Evolutionary conservation across 2,329 filamentous ascomycete species (phyloP).

Genomic region (Cytospora chrysosperma): DNA sequence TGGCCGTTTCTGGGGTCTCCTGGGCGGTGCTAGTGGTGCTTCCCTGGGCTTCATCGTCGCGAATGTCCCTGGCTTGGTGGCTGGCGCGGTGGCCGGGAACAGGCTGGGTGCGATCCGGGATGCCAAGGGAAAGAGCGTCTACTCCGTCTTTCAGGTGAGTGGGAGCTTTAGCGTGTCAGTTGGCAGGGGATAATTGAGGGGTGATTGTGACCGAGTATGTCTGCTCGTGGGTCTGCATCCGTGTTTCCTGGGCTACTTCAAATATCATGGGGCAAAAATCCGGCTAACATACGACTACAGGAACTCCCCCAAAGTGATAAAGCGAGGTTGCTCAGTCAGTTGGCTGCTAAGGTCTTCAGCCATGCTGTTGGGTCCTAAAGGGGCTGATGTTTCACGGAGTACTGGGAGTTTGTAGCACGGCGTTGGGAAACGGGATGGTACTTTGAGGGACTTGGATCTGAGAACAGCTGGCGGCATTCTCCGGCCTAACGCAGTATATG

Average conservation of each 20-base stretch:
- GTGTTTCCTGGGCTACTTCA: not conserved
- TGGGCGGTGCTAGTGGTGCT: constrained; percentile 84
- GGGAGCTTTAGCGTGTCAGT: constrained; percentile 1
- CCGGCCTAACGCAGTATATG: not conserved
- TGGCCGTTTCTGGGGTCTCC: constrained; percentile 78
- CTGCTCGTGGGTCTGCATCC: not conserved
- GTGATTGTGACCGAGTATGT: not conserved
- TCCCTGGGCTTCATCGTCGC: constrained; percentile 93
- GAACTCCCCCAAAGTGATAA: constrained; percentile 83
- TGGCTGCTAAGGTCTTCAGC: constrained; percentile 84
- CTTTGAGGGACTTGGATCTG: not conserved
- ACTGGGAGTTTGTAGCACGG: constrained; percentile 13
- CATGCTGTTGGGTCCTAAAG: constrained; percentile 63
- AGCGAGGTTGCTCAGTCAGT: constrained; percentile 74
- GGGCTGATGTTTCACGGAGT: not conserved
- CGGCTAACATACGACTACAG: constrained; percentile 36
- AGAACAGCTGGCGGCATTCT: not conserved
- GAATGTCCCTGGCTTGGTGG: constrained; percentile 84
- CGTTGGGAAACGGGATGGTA: constrained; percentile 18
- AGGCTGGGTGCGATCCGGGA: constrained; percentile 86
- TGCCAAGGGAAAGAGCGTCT: constrained; percentile 91
- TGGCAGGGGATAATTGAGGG: not conserved
- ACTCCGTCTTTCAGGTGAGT: constrained; percentile 72
- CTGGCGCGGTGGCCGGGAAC: constrained; percentile 90
- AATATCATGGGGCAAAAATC: not conserved